Base-by-base conservation (phyloP, 2,329 filamentous ascomycete genomes). In the Pyricularia grisea region DNA sequence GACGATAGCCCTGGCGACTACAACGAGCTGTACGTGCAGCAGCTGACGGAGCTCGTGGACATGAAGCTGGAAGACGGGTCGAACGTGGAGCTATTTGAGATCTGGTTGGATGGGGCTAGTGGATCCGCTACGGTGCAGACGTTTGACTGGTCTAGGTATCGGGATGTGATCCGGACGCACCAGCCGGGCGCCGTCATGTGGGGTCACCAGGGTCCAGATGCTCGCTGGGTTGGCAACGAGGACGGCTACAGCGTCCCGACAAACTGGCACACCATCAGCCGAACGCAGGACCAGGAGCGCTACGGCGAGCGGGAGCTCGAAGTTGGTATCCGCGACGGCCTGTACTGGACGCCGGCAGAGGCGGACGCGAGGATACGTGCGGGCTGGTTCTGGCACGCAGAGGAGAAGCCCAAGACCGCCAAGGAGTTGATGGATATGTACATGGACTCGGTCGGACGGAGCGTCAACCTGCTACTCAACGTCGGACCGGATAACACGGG, bases 71-170 rank as follows among this genome's bases (percentile, higher is more conserved):
- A 28, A 4, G 72, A 75, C 58, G 70, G 72, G 2, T 72, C 71
- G 0, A 58, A 68, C 0, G 60, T 75, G 25, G 69, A 76, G 25
- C 55, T 76, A 11, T 77, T 75, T n/a, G 75, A 77, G 67, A 17
- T 76, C 30, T 77, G 75, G 75, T 74, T 77, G n/a, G 75, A 77
- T 61, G 75, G 75, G n/a, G 74, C 74, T 9, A 76, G 75, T 66
- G 75, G 75, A 17, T 76, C 74, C 2, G 68, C 71, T 64, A 77
- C 75, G 9, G 73, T 73, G 9, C 75, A 77, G 67, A 77, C 75
- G 0, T 77, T 77, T 68, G 71, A 76, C 72, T 77, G 73, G 73
- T 71, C 75, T 0, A 27, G 65, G 14, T 77, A 76, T 68, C 75
- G 75, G n/a, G 71, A 75, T 65, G 74, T 76, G 67, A 77, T 77